A percentile compares a stretch with the other conserved stretches of the same genome.
phyloP scores from a whole-genome alignment of 1,284 basidiomycete genomes.

The Microbotryum saponariae region DNA sequence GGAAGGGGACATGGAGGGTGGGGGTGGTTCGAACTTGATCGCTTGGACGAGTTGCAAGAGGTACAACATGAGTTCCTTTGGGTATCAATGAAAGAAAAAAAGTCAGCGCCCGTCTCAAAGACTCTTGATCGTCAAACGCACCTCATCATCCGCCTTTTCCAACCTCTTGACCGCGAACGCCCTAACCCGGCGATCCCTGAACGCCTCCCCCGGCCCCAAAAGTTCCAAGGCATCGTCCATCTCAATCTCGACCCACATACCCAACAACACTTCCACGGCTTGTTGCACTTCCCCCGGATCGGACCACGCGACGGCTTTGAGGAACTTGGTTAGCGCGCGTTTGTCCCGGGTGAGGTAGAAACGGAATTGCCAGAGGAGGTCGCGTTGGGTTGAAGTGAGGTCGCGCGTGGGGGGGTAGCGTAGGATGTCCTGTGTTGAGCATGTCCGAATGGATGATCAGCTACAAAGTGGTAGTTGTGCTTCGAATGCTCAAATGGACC shows the following conservation, averaged over 20 bases:
- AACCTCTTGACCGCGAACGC: constrained; percentile 90
- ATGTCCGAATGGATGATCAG: neutral
- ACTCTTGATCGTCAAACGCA: too few relatives aligned
- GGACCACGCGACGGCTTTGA: constrained; percentile 96
- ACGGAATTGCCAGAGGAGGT: constrained; percentile 95
- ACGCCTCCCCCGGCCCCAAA: constrained; percentile 66
- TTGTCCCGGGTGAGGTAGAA: constrained; percentile 90
- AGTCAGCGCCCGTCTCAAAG: too few relatives aligned
- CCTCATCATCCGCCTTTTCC: constrained; percentile 82
- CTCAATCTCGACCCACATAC: constrained; percentile 95
- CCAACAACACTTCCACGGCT: constrained; percentile 89
- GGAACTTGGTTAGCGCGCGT: constrained; percentile 79
- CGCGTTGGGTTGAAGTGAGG: constrained; percentile 85
- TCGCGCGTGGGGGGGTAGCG: constrained; percentile 82
- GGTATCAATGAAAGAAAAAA: too few relatives aligned
- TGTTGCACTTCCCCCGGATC: constrained; percentile 95
- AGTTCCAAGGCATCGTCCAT: constrained; percentile 94
- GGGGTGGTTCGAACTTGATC: constrained; percentile 70
- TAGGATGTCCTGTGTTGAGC: constrained; percentile 63
- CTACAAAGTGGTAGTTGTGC: too few relatives aligned
- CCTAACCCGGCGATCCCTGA: constrained; percentile 80
- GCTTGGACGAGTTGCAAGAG: constrained; percentile 95
- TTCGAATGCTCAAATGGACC: too few relatives aligned
- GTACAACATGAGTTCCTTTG: constrained; percentile 67
- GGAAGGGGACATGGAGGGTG: constrained; percentile 7